Conservation (phyloP, 768 basidiomycete genomes). For the Glaciozyma antarctica region DNA sequence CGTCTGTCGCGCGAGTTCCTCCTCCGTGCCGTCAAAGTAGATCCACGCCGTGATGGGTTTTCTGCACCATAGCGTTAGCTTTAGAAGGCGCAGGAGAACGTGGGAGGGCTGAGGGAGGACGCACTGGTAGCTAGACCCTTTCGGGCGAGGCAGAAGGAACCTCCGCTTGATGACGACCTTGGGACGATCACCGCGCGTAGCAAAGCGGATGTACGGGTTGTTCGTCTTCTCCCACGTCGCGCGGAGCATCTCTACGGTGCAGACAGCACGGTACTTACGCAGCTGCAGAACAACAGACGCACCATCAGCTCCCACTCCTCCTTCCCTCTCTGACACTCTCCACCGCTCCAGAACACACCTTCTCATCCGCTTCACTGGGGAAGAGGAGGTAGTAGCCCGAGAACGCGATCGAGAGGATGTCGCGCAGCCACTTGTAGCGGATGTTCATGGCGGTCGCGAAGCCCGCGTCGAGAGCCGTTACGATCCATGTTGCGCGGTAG, state of each 20-base stretch:
- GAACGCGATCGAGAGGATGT: conserved; percentile 75
- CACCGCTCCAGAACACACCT: conserved; percentile 48
- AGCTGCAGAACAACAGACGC: conserved; percentile 47
- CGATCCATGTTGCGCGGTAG: conserved; percentile 93
- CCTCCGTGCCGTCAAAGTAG: conserved; percentile 64
- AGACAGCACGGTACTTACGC: conserved; percentile 79
- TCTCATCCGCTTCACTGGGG: conserved; percentile 89
- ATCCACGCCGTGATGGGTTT: conserved; percentile 76
- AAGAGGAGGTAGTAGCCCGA: conserved; percentile 77
- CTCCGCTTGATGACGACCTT: conserved; percentile 57
- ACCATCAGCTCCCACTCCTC: background rate
- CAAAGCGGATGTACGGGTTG: conserved; percentile 74
- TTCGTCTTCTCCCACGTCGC: conserved; percentile 93
- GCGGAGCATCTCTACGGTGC: conserved; percentile 92
- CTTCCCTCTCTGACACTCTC: background rate
- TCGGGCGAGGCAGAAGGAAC: conserved; percentile 72
- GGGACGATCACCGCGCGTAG: conserved; percentile 52
- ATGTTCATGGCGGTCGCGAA: conserved; percentile 94
- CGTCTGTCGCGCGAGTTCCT: conserved; percentile 54
- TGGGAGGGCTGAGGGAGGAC: background rate
- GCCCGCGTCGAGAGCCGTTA: conserved; percentile 88
- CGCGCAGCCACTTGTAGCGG: conserved; percentile 79
- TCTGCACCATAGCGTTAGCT: conserved; percentile 32
- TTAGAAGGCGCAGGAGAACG: background rate
- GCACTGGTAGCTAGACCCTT: conserved; percentile 52